Base-by-base conservation (phyloP, 192 early-diverging fungal genomes). In the Funneliformis mosseae region DNA sequence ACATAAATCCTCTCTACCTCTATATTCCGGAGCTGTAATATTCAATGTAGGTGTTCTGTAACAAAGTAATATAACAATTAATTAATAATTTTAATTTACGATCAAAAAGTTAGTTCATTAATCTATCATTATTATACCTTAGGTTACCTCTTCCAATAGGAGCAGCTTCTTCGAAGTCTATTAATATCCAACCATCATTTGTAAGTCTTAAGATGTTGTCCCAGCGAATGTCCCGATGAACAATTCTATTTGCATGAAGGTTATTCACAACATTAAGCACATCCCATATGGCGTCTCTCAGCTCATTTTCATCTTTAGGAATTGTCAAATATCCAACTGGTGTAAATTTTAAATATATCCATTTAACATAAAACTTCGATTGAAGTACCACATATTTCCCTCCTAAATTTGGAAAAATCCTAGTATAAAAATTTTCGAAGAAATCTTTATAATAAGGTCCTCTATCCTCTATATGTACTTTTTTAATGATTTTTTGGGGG, bases 191-290 rank as follows among this genome's bases (percentile, higher is more conserved):
- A n/a, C 21, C 27, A 23, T 11, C 1, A 64, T 64, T 28, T 28
- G 27, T 28, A 10, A 23, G 10, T 64, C 1, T 64, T 64, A 64
- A 10, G 9, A 64, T 64, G 27, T 64, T 64, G 8, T 28, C 27
- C 62, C 62, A 64, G 18, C 18, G 62, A 64, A 64, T 64, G 1
- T 64, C 62, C 62, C 62, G 33, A 64, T 64, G 62, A 27, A 64
- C 62, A 28, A 64, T 28, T 0, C 21, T 1, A n/a, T 27, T 23
- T 9, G 0, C 23, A n/a, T 64, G 62, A 64, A 64, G 62, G 1
- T 9, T 64, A 21, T 64, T 64, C 2, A 64, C 6, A 28, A 64
- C 7, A n/a, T 28, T 23, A 64, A 64, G 62, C 3, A 64, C 62
- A 23, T 64, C 62, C 14, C 10, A 48, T 48, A 48, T 48, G 9